These are phyloP conservation scores for Fraxinus americana DNA, from an alignment of 257 asterid genomes.

Conservation along the genomic window DNA sequence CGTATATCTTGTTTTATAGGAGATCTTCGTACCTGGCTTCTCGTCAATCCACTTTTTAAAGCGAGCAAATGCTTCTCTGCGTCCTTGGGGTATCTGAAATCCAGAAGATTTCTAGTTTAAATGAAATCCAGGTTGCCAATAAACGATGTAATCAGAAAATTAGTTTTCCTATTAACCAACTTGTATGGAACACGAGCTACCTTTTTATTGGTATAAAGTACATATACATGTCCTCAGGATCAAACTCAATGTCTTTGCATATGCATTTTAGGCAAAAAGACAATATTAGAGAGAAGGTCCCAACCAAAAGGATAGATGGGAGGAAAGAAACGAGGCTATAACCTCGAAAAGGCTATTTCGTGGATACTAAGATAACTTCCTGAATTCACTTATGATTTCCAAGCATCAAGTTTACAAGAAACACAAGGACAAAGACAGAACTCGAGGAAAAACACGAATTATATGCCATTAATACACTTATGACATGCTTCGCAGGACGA, in stretches of 20 bases:
- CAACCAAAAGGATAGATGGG: too few relatives aligned
- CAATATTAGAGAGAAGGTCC: neutral
- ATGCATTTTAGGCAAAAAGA: neutral
- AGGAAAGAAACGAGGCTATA: too few relatives aligned
- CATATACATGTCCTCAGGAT: neutral
- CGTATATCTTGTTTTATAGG: neutral
- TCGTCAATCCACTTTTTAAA: conserved; percentile 79
- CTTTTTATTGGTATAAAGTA: neutral
- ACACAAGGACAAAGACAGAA: neutral
- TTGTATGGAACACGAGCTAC: neutral
- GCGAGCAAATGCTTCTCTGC: conserved; percentile 94
- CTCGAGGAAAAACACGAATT: neutral
- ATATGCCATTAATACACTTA: neutral
- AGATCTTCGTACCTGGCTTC: conserved; percentile 64
- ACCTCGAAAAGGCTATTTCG: neutral
- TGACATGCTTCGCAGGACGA: neutral
- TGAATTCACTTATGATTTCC: neutral
- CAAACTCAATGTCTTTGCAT: neutral
- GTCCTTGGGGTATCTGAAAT: conserved; percentile 84
- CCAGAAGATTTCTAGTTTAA: neutral
- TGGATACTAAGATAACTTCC: neutral
- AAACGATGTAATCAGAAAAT: neutral
- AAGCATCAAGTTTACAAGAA: neutral
- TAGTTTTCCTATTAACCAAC: neutral
- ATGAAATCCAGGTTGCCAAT: neutral